Base-by-base conservation (phyloP, 345 rosid species). In the Cardamine chenopodiifolia region DNA sequence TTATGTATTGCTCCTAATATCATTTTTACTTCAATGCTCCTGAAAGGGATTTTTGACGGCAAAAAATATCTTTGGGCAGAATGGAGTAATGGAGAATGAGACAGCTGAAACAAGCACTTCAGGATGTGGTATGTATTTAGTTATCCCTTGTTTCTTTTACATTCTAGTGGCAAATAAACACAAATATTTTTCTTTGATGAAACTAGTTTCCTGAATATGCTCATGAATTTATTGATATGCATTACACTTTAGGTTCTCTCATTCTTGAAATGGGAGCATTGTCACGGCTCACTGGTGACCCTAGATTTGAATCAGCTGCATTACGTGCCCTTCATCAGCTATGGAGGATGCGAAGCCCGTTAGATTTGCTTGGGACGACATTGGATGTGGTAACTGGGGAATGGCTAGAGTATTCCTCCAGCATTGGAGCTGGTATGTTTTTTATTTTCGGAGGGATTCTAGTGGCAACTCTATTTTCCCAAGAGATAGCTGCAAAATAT, bases 211-310 rank as follows among this genome's bases (percentile, higher is more conserved):
- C 0, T 18, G n/a, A 17, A 47, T 66, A 69, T 47, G 61, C 29
- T 68, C 37, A 19, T 73, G 55, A 52, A 64, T 40, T 25, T 54
- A 19, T 50, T 69, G 60, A 48, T 64, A 78, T 71, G 66, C 35
- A 34, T 62, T 31, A 53, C 66, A 14, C 22, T 54, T 54, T 70
- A 94, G 97, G 98, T 82, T 91, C 97, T 74, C 82, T 94, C 68
- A 91, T 94, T 79, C 96, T 91, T 78, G 98, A 94, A 83, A 91
- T 90, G 97, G 98, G 98, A 84, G 90, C 96, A 62, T 74, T 94
- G 71, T 94, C 98, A 78, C 88, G 80, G 70, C 84, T 94, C 82
- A 91, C 96, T 44, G 96, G 91, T 68, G 93, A 94, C 80, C 91
- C 93, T 67, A 83, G 85, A 70, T 94, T 84, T 67, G 98, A 94